A percentile compares a stretch with the other conserved stretches of the same genome.
Conservation (phyloP, 2,329 filamentous ascomycete species). For the Colletotrichum limetticola region DNA sequence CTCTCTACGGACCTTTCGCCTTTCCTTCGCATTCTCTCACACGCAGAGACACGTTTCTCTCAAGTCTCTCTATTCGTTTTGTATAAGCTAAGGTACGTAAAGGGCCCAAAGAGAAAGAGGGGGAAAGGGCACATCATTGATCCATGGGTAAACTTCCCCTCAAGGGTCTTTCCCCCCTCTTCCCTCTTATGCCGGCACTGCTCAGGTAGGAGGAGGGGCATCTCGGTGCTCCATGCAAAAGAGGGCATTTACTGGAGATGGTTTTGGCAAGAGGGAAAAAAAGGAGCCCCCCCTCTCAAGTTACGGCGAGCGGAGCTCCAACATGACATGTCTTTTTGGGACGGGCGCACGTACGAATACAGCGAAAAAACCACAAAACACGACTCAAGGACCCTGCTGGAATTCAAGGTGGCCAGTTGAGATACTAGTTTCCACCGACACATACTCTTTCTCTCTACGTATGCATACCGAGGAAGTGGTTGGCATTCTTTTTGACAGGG, state of each 20-base stretch:
- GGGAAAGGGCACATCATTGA: not conserved
- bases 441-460: not conserved
- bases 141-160: not conserved
- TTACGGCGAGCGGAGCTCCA: not conserved
- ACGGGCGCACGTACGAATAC: not conserved
- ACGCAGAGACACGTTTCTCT: not conserved
- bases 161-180: conserved; percentile 3
- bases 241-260: conserved; percentile 9
- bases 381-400: not conserved
- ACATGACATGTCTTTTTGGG: not conserved
- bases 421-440: not conserved
- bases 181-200: conserved; percentile 23
- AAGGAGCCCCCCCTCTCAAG: not conserved
- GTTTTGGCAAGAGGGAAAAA: not conserved
- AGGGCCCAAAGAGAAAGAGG: not conserved
- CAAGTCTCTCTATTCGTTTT: not conserved
- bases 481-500: not conserved
- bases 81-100: not conserved
- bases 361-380: not conserved
- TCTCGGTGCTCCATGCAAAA: conserved; percentile 14
- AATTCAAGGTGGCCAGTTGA: not conserved
- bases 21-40: not conserved
- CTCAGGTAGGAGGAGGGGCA: conserved; percentile 1
- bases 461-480: not conserved
- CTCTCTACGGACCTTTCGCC: not conserved